Conservation (phyloP, 164 flowering plant genomes). For the Protea cynaroides region DNA sequence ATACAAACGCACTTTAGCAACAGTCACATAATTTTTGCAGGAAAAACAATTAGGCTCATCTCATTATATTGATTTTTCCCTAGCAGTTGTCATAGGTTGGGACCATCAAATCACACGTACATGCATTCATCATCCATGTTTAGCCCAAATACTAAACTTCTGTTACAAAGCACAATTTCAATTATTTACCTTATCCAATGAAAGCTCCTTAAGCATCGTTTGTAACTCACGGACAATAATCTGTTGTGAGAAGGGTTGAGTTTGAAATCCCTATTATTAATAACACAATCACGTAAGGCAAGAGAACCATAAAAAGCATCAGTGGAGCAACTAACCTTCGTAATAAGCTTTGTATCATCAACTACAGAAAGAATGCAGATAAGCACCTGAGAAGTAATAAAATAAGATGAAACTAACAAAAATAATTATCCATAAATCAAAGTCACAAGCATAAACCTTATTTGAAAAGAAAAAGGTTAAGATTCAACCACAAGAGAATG, state of each 20-base stretch:
- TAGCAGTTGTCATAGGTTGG: not conserved
- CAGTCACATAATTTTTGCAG: not conserved
- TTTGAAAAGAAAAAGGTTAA: not conserved
- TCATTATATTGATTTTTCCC: not conserved
- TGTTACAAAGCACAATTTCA: not conserved
- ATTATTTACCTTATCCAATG: constrained; percentile 69
- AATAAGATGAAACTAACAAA: not conserved
- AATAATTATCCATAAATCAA: no score
- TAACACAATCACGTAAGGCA: not conserved
- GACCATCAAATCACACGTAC: not conserved
- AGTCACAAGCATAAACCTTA: no score
- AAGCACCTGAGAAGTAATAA: constrained; percentile 56
- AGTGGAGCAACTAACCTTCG: constrained; percentile 49
- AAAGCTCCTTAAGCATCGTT: constrained; percentile 50
- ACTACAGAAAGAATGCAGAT: constrained; percentile 61
- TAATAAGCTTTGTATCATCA: constrained; percentile 83
- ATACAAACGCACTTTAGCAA: not conserved
- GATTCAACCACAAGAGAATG: not conserved
- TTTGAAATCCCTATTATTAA: not conserved
- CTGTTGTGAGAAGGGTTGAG: constrained; percentile 29
- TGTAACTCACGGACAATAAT: constrained; percentile 64
- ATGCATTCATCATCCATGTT: not conserved
- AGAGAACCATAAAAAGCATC: not conserved
- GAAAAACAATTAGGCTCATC: not conserved
- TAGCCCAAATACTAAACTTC: not conserved